phyloP scores from a whole-genome alignment of 2,329 filamentous ascomycete species.

The Colletotrichum horii region DNA sequence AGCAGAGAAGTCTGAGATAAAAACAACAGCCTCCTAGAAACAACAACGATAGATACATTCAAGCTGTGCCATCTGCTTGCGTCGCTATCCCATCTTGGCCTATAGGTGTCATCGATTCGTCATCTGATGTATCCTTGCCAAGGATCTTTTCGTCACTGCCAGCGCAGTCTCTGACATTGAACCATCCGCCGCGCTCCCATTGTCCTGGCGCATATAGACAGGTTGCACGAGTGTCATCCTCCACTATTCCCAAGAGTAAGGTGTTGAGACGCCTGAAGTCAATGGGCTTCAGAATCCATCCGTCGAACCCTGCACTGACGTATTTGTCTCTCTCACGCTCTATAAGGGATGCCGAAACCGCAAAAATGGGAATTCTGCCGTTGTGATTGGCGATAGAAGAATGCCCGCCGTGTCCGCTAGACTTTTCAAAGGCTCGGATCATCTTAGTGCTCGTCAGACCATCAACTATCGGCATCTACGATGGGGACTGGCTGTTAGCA shows the following conservation, averaged over 20 bases:
- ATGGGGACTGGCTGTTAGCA: neutral
- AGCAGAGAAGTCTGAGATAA: neutral
- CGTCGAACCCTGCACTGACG: slow-evolving; percentile 81
- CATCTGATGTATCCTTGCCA: neutral
- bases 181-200: slow-evolving; percentile 92
- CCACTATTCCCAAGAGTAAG: slow-evolving; percentile 72
- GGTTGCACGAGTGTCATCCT: slow-evolving; percentile 60
- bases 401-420: slow-evolving; percentile 48
- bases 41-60: neutral
- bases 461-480: slow-evolving; percentile 90
- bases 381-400: slow-evolving; percentile 66
- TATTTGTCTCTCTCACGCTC: slow-evolving; percentile 74
- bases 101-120: neutral
- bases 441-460: slow-evolving; percentile 82
- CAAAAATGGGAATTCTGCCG: slow-evolving; percentile 79
- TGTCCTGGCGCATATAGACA: slow-evolving; percentile 73
- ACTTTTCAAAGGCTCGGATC: slow-evolving; percentile 76
- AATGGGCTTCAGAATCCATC: slow-evolving; percentile 89
- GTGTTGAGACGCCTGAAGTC: slow-evolving; percentile 77
- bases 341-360: slow-evolving; percentile 81
- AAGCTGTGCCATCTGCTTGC: neutral
- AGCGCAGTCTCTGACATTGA: slow-evolving; percentile 38
- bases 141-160: neutral
- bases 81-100: neutral
- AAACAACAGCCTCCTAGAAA: neutral